Conservation (phyloP, 1,139 yeast genomes). For the Suzukiozyma palmioleophila region DNA sequence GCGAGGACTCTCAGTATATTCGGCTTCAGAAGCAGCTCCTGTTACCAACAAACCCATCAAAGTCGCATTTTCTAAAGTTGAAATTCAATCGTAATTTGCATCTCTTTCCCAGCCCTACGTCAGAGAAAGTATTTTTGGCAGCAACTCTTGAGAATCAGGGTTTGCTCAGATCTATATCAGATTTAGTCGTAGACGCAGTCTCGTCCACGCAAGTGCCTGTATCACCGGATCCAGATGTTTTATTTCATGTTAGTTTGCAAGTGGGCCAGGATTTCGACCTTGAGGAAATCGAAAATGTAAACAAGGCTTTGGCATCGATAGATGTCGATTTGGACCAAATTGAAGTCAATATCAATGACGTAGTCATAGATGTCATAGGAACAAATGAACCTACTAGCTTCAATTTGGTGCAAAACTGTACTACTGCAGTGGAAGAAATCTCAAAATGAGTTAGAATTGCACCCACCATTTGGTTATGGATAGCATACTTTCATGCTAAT, state of each 20-base stretch:
- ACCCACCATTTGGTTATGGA: no score
- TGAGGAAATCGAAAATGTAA: neutral
- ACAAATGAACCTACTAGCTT: neutral
- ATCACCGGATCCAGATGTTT: constrained; percentile 1
- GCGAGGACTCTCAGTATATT: neutral
- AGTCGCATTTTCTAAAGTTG: constrained; percentile 6
- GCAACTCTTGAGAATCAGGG: neutral
- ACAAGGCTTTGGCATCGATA: neutral
- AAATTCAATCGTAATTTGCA: constrained; percentile 7
- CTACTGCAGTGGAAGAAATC: neutral
- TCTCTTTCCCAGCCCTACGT: constrained; percentile 6
- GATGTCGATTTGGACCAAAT: constrained; percentile 1
- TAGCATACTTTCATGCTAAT: no score
- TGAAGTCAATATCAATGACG: constrained; percentile 1
- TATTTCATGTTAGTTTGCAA: constrained; percentile 2
- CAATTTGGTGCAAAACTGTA: neutral
- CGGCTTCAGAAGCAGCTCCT: neutral
- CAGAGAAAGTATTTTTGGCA: constrained; percentile 9
- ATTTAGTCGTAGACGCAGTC: constrained; percentile 3
- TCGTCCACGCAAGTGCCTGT: constrained; percentile 6
- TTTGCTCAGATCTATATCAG: neutral
- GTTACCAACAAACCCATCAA: constrained; percentile 5
- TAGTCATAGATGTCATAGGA: neutral
- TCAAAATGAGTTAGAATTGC: no score
- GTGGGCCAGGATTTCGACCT: constrained; percentile 1